Evolutionary conservation across 2,329 filamentous ascomycete genomes (phyloP), one percentile per base, ranked within the genome.

Genomic region (Aspergillus novofumigatus): DNA sequence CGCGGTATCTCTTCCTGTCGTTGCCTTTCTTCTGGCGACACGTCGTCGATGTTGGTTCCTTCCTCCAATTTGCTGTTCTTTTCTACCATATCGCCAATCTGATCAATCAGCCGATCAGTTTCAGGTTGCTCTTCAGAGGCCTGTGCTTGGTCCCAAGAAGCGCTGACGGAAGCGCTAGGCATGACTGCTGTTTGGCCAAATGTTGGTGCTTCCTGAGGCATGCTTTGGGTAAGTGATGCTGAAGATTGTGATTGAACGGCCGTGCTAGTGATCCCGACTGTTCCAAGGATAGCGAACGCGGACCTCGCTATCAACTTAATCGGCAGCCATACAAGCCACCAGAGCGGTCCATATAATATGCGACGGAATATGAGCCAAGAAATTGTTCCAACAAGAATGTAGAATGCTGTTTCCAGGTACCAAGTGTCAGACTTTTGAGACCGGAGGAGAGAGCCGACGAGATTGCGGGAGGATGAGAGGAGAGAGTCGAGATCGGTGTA

Each of bases 371-470:
- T 70, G 7, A 99, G 81, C 94, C 94, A 99, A 29, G 79, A 81
- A 45, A 92, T 86, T 1, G 92, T 97, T 5, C 78, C 83, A 23
- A 89, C 69, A 17, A 97, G 82, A 65, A 97, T 81, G 71, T 92
- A 95, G 63, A 97, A 86, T 2, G 92, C 86, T 41, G 90, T 95
- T 75, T 94, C 89, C 35, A 99, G 83, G 72, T 99, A 99, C 94
- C 94, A 99, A 2, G 92, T 97, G 71, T 99, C 94, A 63, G 89
- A 94, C 81, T 99, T 99, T 71, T 95, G 91, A 62, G 90, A 94
- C 59, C 86, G 85, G 49, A 97, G 78, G 49, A 99, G 79, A 20
- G 90, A 91, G 6, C 86, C 85, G 7, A 97, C 83, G 20, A 99
- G 79, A 55, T 86, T 87, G 62, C 85, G 83, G 49, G 90, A 92